Percentiles rank a stretch among this genome's conserved stretches.
These are phyloP conservation scores for Forsythia viridissima DNA, from an alignment of 257 asterid genomes.

Conservation along the genomic window DNA sequence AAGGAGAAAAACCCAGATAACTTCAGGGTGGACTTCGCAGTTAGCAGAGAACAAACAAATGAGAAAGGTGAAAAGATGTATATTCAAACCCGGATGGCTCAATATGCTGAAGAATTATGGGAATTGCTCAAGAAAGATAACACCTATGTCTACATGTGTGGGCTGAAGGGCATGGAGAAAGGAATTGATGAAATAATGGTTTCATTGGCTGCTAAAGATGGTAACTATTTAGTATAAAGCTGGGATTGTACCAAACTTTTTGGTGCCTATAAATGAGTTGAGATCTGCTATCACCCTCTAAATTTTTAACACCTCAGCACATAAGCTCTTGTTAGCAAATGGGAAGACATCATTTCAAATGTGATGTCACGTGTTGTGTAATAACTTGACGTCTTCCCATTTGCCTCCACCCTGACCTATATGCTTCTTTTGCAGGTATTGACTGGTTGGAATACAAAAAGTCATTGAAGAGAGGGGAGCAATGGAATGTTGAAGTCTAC, in stretches of 20 bases:
- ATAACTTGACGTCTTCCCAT: too few relatives aligned
- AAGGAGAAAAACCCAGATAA: constrained; percentile 73
- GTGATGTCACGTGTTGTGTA: too few relatives aligned
- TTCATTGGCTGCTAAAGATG: constrained; percentile 78
- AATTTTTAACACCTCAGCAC: too few relatives aligned
- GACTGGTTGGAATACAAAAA: constrained; percentile 84
- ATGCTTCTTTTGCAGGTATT: constrained; percentile 44
- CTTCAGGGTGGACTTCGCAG: constrained; percentile 86
- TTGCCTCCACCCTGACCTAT: too few relatives aligned
- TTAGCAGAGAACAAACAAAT: constrained; percentile 87
- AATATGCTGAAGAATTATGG: constrained; percentile 93
- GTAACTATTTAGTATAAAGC: constrained; percentile 32
- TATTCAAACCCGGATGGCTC: constrained; percentile 95
- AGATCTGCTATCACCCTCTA: too few relatives aligned
- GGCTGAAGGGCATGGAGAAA: constrained; percentile 91
- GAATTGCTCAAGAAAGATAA: constrained; percentile 86
- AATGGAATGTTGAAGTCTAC: constrained; percentile 99
- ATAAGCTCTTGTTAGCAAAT: too few relatives aligned
- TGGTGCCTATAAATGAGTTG: too few relatives aligned
- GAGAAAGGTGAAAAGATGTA: constrained; percentile 93
- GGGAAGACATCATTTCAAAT: too few relatives aligned
- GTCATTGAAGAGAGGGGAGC: constrained; percentile 80
- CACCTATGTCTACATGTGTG: constrained; percentile 92
- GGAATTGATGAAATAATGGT: constrained; percentile 93
- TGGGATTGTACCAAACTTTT: too few relatives aligned